phyloP scores from a whole-genome alignment of 768 basidiomycete genomes.

The Suillus variegatus region DNA sequence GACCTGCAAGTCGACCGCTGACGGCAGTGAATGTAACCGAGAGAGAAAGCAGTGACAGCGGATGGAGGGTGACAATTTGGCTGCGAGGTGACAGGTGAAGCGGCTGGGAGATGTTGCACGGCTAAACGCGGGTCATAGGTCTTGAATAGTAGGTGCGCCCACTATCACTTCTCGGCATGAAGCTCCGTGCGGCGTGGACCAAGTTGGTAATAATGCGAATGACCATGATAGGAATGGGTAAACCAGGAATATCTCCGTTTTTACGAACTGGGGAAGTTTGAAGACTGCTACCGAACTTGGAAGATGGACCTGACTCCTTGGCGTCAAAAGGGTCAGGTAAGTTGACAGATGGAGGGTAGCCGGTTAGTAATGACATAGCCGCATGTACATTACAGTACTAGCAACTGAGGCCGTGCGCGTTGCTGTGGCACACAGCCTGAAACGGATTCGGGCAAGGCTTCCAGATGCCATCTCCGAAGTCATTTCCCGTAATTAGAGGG shows the following conservation, averaged over 20 bases:
- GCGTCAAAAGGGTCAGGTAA: neutral
- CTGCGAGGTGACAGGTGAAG: neutral
- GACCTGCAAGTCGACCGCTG: neutral
- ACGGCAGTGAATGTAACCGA: neutral
- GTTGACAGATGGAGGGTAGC: neutral
- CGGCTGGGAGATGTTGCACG: neutral
- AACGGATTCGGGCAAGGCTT: neutral
- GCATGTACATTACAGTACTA: neutral
- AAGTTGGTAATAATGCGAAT: slow-evolving; percentile 5
- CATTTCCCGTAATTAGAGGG: neutral
- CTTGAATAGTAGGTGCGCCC: neutral
- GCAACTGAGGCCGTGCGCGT: neutral
- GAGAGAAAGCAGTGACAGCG: neutral
- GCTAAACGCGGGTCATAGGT: slow-evolving; percentile 1
- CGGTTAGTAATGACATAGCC: neutral
- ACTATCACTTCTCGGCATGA: slow-evolving; percentile 8
- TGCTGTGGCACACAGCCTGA: neutral
- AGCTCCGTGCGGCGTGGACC: slow-evolving; percentile 7
- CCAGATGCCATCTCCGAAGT: neutral
- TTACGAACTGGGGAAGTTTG: neutral
- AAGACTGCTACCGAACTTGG: neutral
- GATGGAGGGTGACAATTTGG: neutral
- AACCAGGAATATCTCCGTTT: neutral
- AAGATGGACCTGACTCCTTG: neutral
- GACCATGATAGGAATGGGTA: slow-evolving; percentile 4